Conservation (phyloP, 345 rosid genomes). For the Eucalyptus leucophloia region DNA sequence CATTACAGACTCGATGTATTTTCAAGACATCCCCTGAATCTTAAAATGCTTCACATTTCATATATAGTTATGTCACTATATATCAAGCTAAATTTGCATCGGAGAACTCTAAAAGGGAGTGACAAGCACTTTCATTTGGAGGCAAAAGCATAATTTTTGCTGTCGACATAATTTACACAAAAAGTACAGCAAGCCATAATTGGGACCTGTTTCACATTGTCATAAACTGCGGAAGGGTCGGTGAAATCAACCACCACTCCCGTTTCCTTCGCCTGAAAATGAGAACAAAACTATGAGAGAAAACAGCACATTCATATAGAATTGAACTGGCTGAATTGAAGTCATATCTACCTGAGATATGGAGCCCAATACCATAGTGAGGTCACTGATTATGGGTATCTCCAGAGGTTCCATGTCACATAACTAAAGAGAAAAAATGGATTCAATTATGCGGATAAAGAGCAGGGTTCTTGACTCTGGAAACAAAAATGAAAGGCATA, state of each 20-base stretch:
- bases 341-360: slow-evolving; percentile 62
- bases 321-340: not conserved
- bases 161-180: not conserved
- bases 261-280: slow-evolving; percentile 61
- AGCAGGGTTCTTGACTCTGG: not conserved
- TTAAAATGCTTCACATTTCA: not conserved
- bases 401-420: slow-evolving; percentile 86
- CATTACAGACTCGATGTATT: not conserved
- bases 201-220: slow-evolving; percentile 82
- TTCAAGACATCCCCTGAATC: not conserved
- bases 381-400: slow-evolving; percentile 74
- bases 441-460: not conserved
- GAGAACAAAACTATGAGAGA: not conserved
- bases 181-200: not conserved
- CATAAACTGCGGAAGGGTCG: slow-evolving; percentile 78
- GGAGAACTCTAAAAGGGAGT: not conserved
- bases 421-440: slow-evolving; percentile 15
- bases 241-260: slow-evolving; percentile 86
- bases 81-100: not conserved
- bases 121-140: not conserved
- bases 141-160: not conserved
- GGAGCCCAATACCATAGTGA: slow-evolving; percentile 90
- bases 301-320: not conserved
- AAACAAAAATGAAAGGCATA: not conserved
- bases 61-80: not conserved